Evolutionary conservation across 225 moss, liverwort and hornwort genomes (phyloP), one percentile per base, ranked within the genome.

Genomic region (Ulota crispa): DNA sequence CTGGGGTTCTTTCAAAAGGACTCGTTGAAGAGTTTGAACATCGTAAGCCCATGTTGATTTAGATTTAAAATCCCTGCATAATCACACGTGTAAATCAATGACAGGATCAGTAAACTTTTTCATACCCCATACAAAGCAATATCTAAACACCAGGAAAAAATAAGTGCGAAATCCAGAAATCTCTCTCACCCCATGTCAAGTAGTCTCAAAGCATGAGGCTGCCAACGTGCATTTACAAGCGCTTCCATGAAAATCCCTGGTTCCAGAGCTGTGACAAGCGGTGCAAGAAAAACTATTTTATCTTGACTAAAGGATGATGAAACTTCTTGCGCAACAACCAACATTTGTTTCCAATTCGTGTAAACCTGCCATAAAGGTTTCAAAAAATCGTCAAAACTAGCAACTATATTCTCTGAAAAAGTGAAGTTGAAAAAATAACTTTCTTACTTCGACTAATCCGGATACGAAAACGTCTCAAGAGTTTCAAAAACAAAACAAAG

Each of bases 261-360:
- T 83, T 95, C 94, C 70, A 97, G 70, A 14, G 93, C 83, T 60
- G 97, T 85, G 50, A 95, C 93, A 41, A 95, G 80, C 31, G 97
- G 97, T 81, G 87, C 91, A 27, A 97, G 87, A 41, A 92, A 94
- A 24, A 94, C 86, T 28, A 93, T 86, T 75, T 81, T 83, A 31
- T 91, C 86, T 70, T 89, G 73, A 23, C 69, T 83, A 56, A 81
- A 81, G 15, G 67, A 68, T 20, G 80, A 60, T 18, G 81, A 81
- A 36, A 89, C 88, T 78, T 87, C 87, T 72, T 91, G 81, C 60
- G 86, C 87, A 83, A 88, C 94, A 72, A 85, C 83, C 83, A 95
- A 72, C 70, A 97, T 84, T 68, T 85, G 75, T 34, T 82, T 78
- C 93, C 94, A 95, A 65, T 93, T 97, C 31, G 81, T 84, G 75